Percentiles rank a stretch among this genome's conserved stretches.
Conservation (phyloP, 208 protist species). For the Acanthamoeba castellanii region DNA sequence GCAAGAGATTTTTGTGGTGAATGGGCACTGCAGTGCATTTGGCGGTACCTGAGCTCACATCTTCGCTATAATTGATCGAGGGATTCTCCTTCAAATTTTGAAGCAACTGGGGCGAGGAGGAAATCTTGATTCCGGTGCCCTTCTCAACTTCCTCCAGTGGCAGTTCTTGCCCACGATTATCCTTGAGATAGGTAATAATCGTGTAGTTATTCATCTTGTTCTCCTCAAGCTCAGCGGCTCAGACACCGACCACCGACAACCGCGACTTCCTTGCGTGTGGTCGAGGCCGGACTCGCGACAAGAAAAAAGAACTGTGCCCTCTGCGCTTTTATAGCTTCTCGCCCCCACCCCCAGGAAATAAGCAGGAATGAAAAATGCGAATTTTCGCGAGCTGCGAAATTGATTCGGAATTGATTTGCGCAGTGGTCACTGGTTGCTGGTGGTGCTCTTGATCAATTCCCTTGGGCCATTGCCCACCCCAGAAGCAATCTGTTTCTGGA, state of each 20-base stretch:
- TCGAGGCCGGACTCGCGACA: neutral
- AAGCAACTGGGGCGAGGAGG: slow-evolving; percentile 49
- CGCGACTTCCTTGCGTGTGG: too few species aligned
- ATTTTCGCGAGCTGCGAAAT: too few species aligned
- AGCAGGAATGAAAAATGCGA: neutral
- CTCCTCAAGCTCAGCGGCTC: too few species aligned
- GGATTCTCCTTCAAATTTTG: slow-evolving; percentile 55
- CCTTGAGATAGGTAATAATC: slow-evolving; percentile 64
- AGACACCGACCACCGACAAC: too few species aligned
- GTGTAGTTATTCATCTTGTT: neutral
- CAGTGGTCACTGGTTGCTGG: too few species aligned
- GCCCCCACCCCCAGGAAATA: neutral
- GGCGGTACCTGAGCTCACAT: slow-evolving; percentile 31
- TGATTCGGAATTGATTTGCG: too few species aligned
- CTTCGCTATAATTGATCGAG: slow-evolving; percentile 37
- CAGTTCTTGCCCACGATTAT: slow-evolving; percentile 21
- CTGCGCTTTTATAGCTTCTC: neutral
- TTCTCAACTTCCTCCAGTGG: slow-evolving; percentile 43
- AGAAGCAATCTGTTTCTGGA: too few species aligned
- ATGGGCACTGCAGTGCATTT: neutral
- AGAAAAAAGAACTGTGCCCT: too few species aligned
- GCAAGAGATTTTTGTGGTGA: neutral
- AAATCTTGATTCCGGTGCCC: slow-evolving; percentile 31
- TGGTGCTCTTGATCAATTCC: too few species aligned
- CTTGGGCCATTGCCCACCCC: too few species aligned